Percentiles rank a stretch among this genome's conserved stretches.
These are phyloP conservation scores for Arachnomyces sp. DNA, from an alignment of 2,329 filamentous ascomycete genomes.

Conservation along the genomic window DNA sequence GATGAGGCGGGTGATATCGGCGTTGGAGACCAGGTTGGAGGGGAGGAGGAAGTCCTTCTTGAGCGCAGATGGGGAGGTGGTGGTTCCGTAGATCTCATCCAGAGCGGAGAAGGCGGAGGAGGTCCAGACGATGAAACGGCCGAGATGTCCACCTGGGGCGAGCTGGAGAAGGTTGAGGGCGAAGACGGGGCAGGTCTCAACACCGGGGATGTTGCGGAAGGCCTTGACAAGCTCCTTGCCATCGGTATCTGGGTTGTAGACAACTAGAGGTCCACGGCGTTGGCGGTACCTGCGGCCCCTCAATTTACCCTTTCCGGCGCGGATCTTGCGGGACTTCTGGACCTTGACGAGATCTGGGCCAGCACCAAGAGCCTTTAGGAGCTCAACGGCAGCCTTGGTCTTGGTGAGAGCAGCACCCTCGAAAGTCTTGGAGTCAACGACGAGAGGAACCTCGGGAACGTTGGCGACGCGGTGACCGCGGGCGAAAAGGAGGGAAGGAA, in stretches of 20 bases:
- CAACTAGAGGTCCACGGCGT: conserved; percentile 92
- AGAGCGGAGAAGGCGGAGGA: conserved; percentile 94
- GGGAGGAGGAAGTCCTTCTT: conserved; percentile 99
- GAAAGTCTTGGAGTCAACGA: conserved; percentile 86
- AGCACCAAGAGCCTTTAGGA: conserved; percentile 87
- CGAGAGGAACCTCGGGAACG: conserved; percentile 93
- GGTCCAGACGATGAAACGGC: conserved; percentile 98
- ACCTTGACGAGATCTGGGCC: conserved; percentile 90
- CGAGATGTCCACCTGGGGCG: conserved; percentile 95
- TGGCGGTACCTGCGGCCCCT: conserved; percentile 93
- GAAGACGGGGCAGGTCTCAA: conserved; percentile 91
- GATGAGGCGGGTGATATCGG: conserved; percentile 95
- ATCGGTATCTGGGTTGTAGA: conserved; percentile 93
- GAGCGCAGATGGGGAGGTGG: conserved; percentile 76
- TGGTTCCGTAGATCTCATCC: conserved; percentile 93
- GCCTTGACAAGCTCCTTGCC: conserved; percentile 88
- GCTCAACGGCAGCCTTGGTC: conserved; percentile 76
- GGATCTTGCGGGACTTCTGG: conserved; percentile 90
- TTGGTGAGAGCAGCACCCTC: conserved; percentile 70
- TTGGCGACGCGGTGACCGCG: conserved; percentile 91
- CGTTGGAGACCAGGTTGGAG: conserved; percentile 82
- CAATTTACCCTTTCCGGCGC: conserved; percentile 98
- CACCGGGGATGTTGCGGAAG: conserved; percentile 98
- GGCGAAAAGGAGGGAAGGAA: conserved; percentile 87
- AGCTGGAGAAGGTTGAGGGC: conserved; percentile 98